Conservation (phyloP, 768 basidiomycete species). For the Dendrothele bispora region DNA sequence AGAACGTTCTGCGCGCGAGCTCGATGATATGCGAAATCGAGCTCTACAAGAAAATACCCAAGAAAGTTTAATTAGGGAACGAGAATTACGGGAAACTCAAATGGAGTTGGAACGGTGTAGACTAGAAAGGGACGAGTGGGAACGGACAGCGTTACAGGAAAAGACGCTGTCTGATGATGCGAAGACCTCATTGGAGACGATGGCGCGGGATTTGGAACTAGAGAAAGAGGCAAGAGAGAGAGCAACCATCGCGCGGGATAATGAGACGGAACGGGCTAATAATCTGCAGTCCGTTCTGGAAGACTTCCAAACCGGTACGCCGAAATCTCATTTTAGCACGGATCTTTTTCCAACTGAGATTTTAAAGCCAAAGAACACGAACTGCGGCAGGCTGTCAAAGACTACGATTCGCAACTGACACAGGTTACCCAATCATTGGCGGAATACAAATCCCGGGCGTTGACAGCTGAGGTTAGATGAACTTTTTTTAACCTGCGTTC, state of each 20-base stretch:
- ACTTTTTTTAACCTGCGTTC: background rate
- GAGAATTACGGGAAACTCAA: constrained; percentile 78
- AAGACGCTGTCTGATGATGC: constrained; percentile 71
- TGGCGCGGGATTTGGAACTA: constrained; percentile 66
- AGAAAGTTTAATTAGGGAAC: constrained; percentile 69
- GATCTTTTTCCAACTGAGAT: constrained; percentile 8
- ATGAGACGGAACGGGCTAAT: constrained; percentile 68
- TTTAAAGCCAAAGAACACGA: constrained; percentile 85
- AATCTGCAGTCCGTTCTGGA: constrained; percentile 93
- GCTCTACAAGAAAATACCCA: constrained; percentile 68
- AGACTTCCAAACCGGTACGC: constrained; percentile 91
- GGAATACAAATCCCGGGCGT: constrained; percentile 88
- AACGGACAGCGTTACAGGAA: constrained; percentile 54
- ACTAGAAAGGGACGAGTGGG: constrained; percentile 72
- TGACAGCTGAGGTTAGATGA: constrained; percentile 77
- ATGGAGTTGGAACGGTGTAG: constrained; percentile 86
- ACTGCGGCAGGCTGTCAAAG: constrained; percentile 79
- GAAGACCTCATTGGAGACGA: constrained; percentile 51
- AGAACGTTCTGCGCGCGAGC: constrained; percentile 65
- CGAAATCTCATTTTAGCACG: background rate
- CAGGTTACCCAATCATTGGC: constrained; percentile 74
- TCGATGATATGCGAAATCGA: constrained; percentile 64
- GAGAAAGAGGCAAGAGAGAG: constrained; percentile 59
- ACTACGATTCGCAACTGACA: constrained; percentile 73
- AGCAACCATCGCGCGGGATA: constrained; percentile 56